A percentile compares a stretch with the other conserved stretches of the same genome.
These are phyloP conservation scores for Cornus controversa DNA, from an alignment of 148 eudicot genomes.

Conservation along the genomic window DNA sequence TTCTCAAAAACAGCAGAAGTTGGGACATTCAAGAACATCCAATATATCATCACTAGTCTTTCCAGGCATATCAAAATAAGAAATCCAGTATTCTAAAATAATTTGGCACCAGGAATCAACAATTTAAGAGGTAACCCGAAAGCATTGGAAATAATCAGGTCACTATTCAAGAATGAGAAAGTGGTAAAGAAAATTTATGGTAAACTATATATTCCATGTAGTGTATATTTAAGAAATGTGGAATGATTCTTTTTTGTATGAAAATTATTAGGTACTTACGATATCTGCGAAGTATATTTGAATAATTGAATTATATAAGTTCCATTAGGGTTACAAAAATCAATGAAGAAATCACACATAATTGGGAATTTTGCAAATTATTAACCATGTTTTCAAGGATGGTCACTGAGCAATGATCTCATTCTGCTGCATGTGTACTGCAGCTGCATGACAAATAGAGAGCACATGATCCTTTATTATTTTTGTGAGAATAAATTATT, in stretches of 20 bases:
- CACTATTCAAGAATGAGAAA: neutral
- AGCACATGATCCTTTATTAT: neutral
- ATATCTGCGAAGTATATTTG: too few relatives aligned
- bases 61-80: too few relatives aligned
- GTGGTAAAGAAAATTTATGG: neutral
- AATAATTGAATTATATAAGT: neutral
- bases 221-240: neutral
- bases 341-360: neutral
- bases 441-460: neutral
- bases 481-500: neutral
- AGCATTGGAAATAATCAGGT: neutral
- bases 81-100: too few relatives aligned
- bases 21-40: neutral
- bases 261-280: neutral
- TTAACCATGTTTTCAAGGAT: neutral
- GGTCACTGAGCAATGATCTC: neutral
- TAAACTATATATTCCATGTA: neutral
- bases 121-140: neutral
- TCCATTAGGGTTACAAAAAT: neutral
- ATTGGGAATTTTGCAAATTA: neutral
- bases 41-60: neutral
- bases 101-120: neutral
- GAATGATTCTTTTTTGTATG: neutral
- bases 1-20: neutral
- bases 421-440: neutral